Percentiles rank a stretch among this genome's conserved stretches.
phyloP scores from a whole-genome alignment of 2,329 filamentous ascomycete genomes.

The Fusarium phyllophilum region DNA sequence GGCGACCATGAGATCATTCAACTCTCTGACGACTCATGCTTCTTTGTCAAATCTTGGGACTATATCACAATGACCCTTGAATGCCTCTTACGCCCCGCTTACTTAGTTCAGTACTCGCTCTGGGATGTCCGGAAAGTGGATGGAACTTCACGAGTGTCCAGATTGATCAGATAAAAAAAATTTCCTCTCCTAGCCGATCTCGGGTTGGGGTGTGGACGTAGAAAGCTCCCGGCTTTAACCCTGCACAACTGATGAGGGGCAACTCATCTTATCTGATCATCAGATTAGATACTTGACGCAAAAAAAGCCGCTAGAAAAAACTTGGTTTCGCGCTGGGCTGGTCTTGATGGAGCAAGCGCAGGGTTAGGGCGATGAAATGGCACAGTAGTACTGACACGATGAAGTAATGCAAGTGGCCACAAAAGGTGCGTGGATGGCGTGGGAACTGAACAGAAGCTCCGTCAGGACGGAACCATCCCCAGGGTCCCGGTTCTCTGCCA shows the following conservation, averaged over 20 bases:
- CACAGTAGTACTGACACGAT: constrained; percentile 2
- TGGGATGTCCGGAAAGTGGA: not conserved
- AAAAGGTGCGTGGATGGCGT: constrained; percentile 5
- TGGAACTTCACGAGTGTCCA: not conserved
- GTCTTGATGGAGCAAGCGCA: not conserved
- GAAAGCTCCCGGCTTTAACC: not conserved
- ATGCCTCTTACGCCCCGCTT: not conserved
- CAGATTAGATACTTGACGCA: constrained; percentile 52
- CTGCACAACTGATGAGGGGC: constrained; percentile 4
- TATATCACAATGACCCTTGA: not conserved
- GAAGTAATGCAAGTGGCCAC: constrained; percentile 7
- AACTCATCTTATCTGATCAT: constrained; percentile 57
- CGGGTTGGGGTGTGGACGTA: constrained; percentile 33
- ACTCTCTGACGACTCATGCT: not conserved
- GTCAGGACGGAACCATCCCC: constrained; percentile 10
- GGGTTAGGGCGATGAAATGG: not conserved
- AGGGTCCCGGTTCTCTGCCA: not conserved
- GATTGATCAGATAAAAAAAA: constrained; percentile 44
- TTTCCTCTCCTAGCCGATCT: constrained; percentile 36
- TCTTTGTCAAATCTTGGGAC: not conserved
- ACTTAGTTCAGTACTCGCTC: not conserved
- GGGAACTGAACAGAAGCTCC: constrained; percentile 1
- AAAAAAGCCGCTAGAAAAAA: constrained; percentile 26
- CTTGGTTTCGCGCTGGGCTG: not conserved
- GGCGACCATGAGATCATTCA: not conserved